These are phyloP conservation scores for Tremella fuciformis DNA, from an alignment of 768 basidiomycete genomes.

Conservation along the genomic window DNA sequence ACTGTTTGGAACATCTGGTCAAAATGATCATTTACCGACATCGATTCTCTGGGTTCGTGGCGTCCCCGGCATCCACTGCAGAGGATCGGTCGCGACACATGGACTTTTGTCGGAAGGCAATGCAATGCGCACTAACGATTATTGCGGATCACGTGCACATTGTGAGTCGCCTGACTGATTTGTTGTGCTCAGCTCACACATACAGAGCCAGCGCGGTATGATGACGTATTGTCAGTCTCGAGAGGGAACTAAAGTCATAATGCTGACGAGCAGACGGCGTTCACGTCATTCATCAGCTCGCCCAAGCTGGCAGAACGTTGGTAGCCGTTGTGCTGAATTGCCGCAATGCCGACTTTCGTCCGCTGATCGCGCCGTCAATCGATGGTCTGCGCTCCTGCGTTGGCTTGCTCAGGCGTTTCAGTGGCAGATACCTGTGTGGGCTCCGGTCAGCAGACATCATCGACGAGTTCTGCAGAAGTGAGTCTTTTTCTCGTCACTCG, in stretches of 20 bases:
- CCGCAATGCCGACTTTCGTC: constrained; percentile 72
- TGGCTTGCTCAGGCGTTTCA: constrained; percentile 79
- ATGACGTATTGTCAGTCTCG: constrained; percentile 84
- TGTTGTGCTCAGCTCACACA: neutral
- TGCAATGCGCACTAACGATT: constrained; percentile 76
- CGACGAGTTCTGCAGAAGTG: constrained; percentile 84
- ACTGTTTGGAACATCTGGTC: constrained; percentile 83
- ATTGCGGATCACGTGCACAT: constrained; percentile 78
- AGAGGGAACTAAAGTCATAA: constrained; percentile 1
- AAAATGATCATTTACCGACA: constrained; percentile 85
- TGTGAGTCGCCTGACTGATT: constrained; percentile 55
- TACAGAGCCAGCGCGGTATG: constrained; percentile 63
- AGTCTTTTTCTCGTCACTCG: constrained; percentile 51
- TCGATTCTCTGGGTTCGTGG: constrained; percentile 58
- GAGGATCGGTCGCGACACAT: constrained; percentile 60
- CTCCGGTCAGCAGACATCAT: constrained; percentile 85
- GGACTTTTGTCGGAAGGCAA: constrained; percentile 58
- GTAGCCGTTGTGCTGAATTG: constrained; percentile 84
- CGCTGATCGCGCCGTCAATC: constrained; percentile 73
- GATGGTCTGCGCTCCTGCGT: constrained; percentile 86
- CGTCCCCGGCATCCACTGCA: constrained; percentile 54
- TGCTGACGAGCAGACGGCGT: constrained; percentile 68
- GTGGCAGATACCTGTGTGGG: constrained; percentile 87
- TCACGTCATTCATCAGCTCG: constrained; percentile 91
- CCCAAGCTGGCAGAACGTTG: constrained; percentile 86